Evolutionary conservation across 192 early-diverging fungal species (phyloP), one percentile per base, ranked within the genome.

Genomic region (Allomyces javanicus): DNA sequence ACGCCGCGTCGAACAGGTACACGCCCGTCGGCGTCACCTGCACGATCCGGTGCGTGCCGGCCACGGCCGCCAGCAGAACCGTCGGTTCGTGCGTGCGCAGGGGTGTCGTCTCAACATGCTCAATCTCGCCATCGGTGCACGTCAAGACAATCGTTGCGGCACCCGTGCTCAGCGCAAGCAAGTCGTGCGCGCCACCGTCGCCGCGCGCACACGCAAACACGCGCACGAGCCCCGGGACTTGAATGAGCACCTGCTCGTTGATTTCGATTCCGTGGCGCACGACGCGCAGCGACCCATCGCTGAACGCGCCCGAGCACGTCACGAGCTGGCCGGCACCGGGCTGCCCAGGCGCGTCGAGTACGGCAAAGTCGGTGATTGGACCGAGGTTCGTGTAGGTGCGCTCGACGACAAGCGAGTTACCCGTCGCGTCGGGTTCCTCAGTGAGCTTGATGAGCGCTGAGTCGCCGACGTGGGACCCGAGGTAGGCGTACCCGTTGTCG

Each of bases 231-330:
- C 89, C 89, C 10, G 69, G 72, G 21, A 91, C 75, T 17, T 79
- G 75, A 25, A 89, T 26, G 1, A 71, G 67, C 3, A 77, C 83
- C 24, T 84, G 68, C 24, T 82, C 78, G n/a, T 81, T 79, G 25
- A 99, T 85, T 11, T 89, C 91, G 55, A 99, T 81, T 14, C 96
- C 94, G 72, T 89, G 91, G 62, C 88, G 79, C 50, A 99, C 85
- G 19, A 95, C 76, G 25, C 91, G 75, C 33, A 99, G 72, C 0
- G 83, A 81, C 4, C 91, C 89, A 68, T 83, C 81, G 63, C 83
- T 84, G 64, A 74, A 77, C 14, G 73, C 77, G 1, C 93, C 93
- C n/a, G 87, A 89, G 69, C 91, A 93, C 12, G 93, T 85, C 9
- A 98, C 86, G 7, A 95, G 75, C 73, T 92, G 85, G 24, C 81